phyloP scores from a whole-genome alignment of 768 basidiomycete species.

The Chlorophyllum brunneum region DNA sequence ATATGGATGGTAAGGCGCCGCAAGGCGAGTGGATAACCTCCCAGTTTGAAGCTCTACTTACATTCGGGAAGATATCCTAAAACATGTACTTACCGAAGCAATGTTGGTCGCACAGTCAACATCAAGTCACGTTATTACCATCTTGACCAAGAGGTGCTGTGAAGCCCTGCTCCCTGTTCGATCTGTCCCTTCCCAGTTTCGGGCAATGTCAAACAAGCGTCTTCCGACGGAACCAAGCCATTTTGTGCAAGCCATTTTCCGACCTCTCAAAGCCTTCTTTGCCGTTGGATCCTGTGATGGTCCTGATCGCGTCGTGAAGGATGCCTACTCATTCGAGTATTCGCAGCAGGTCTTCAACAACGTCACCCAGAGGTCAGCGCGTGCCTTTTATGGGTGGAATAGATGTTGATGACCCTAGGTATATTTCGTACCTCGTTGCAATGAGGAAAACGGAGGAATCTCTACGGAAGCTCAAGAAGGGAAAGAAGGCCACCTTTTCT shows the following conservation, averaged over 20 bases:
- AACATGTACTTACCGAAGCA: slow-evolving; percentile 45
- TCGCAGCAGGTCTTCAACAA: slow-evolving; percentile 66
- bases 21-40: slow-evolving; percentile 41
- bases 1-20: slow-evolving; percentile 23
- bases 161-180: slow-evolving; percentile 83
- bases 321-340: slow-evolving; percentile 45
- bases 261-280: slow-evolving; percentile 76
- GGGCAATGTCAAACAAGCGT: slow-evolving; percentile 76
- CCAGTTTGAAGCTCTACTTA: slow-evolving; percentile 5
- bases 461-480: slow-evolving; percentile 80
- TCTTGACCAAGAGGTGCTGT: slow-evolving; percentile 77
- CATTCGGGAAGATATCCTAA: slow-evolving; percentile 46
- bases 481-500: slow-evolving; percentile 74
- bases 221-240: slow-evolving; percentile 78
- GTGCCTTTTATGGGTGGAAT: not conserved
- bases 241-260: slow-evolving; percentile 78
- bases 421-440: slow-evolving; percentile 70
- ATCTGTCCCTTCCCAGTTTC: slow-evolving; percentile 86
- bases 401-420: slow-evolving; percentile 38
- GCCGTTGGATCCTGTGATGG: slow-evolving; percentile 54
- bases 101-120: slow-evolving; percentile 52
- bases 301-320: slow-evolving; percentile 54
- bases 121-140: slow-evolving; percentile 59
- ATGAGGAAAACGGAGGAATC: slow-evolving; percentile 95
- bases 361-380: slow-evolving; percentile 59